Percentiles rank a stretch among this genome's conserved stretches.
These are phyloP conservation scores for Sclerotinia borealis DNA, from an alignment of 2,329 filamentous ascomycete genomes.

Conservation along the genomic window DNA sequence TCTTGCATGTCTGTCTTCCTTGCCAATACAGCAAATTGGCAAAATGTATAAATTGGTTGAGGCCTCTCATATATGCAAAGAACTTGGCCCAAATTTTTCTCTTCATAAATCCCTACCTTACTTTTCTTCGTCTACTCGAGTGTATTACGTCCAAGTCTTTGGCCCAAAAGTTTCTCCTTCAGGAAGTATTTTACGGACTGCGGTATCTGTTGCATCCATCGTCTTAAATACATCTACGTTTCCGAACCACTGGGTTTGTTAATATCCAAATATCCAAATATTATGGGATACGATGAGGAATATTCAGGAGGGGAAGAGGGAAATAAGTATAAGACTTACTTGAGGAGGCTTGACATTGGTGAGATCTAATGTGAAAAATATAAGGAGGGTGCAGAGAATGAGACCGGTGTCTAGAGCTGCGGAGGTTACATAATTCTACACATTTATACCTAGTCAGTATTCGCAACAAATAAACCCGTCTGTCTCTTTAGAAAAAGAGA, in stretches of 20 bases:
- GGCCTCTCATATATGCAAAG: background rate
- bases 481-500: too few relatives aligned
- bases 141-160: constrained; percentile 11
- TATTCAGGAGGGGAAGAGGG: too few relatives aligned
- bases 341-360: background rate
- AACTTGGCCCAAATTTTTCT: background rate
- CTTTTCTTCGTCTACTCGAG: background rate
- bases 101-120: background rate
- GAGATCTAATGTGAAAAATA: constrained; percentile 37
- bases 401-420: constrained; percentile 65
- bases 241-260: background rate
- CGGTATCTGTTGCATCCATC: background rate
- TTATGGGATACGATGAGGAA: background rate
- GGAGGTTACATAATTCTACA: constrained; percentile 47
- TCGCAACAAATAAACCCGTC: too few relatives aligned
- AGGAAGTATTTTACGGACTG: background rate
- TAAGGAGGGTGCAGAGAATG: constrained; percentile 58
- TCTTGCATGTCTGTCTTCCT: too few relatives aligned
- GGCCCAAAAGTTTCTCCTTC: constrained; percentile 19
- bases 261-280: background rate
- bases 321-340: too few relatives aligned
- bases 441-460: background rate
- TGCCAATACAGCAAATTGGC: too few relatives aligned
- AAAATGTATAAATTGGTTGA: too few relatives aligned
- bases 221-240: background rate